A percentile compares a stretch with the other conserved stretches of the same genome.
These are phyloP conservation scores for Mucor ambiguus DNA, from an alignment of 371 early-diverging fungal genomes.

Conservation along the genomic window DNA sequence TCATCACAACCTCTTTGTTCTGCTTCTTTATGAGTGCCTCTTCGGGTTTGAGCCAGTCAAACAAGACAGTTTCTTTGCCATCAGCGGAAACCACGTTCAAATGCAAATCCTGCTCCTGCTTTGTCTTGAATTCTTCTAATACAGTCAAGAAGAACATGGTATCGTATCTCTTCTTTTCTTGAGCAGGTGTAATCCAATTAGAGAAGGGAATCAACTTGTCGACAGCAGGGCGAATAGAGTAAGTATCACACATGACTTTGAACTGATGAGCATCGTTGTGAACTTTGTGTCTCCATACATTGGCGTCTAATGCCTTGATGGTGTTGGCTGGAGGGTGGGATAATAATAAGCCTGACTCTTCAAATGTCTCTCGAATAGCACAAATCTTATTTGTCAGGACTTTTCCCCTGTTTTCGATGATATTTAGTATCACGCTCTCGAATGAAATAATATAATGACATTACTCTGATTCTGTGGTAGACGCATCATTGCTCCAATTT, in stretches of 20 bases:
- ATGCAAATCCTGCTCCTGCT: conserved; percentile 19
- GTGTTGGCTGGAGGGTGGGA: conserved; percentile 43
- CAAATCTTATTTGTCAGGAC: conserved; percentile 55
- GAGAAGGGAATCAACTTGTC: conserved; percentile 59
- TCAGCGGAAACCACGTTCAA: conserved; percentile 46
- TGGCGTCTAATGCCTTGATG: conserved; percentile 30
- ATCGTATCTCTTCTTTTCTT: conserved; percentile 69
- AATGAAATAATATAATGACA: background rate
- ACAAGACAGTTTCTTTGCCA: conserved; percentile 62
- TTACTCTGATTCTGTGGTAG: background rate
- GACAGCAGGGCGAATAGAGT: conserved; percentile 49
- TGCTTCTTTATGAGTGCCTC: conserved; percentile 42
- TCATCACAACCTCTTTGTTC: conserved; percentile 33
- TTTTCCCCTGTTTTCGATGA: conserved; percentile 2
- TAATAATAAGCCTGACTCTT: conserved; percentile 77
- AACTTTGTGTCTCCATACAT: conserved; percentile 55
- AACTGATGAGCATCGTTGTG: conserved; percentile 60
- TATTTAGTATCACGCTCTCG: conserved; percentile 4
- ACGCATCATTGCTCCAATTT: conserved; percentile 28
- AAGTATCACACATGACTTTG: conserved; percentile 50
- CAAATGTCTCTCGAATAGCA: conserved; percentile 83
- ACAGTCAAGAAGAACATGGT: conserved; percentile 78
- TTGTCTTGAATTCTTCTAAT: conserved; percentile 21
- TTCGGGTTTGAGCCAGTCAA: conserved; percentile 74
- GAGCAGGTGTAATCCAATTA: conserved; percentile 80